Conservation (phyloP, 78 protist species). For the Isochrysis galbana region DNA sequence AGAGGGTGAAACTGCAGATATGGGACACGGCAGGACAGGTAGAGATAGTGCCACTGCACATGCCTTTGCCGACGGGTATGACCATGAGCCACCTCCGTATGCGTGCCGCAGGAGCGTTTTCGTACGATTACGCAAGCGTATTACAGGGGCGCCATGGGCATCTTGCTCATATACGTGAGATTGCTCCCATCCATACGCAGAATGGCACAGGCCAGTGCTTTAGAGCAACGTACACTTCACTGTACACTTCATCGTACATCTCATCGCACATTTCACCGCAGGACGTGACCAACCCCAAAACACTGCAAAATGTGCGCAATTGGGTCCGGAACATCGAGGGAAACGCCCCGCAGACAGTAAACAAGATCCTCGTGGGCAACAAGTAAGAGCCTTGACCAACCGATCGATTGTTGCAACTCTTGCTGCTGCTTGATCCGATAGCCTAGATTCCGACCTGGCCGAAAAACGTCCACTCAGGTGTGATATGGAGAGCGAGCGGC, state of each 20-base stretch:
- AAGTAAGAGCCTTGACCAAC: too few species aligned
- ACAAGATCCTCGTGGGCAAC: slow-evolving; percentile 61
- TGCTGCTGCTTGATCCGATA: too few species aligned
- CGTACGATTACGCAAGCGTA: slow-evolving; percentile 89
- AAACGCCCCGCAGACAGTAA: slow-evolving; percentile 92
- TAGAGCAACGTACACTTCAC: neutral
- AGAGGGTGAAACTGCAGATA: neutral
- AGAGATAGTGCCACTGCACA: slow-evolving; percentile 82
- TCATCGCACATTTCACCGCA: too few species aligned
- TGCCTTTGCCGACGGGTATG: slow-evolving; percentile 57
- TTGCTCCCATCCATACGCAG: neutral
- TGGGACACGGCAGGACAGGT: slow-evolving; percentile 73
- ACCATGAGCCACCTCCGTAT: neutral
- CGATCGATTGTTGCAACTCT: too few species aligned
- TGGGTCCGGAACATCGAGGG: slow-evolving; percentile 94
- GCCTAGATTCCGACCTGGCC: too few species aligned
- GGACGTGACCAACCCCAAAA: slow-evolving; percentile 88
- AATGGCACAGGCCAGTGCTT: neutral
- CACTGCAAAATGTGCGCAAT: slow-evolving; percentile 20
- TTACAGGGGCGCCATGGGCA: slow-evolving; percentile 99
- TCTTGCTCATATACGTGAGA: slow-evolving; percentile 84
- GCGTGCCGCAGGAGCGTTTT: slow-evolving; percentile 74
- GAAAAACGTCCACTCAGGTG: neutral
- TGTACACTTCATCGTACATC: slow-evolving; percentile 38
- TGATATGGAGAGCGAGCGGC: neutral